Percentiles rank a stretch among this genome's conserved stretches.
Evolutionary conservation across 148 eudicot genomes (phyloP).

Genomic region (Nepenthes mirabilis): DNA sequence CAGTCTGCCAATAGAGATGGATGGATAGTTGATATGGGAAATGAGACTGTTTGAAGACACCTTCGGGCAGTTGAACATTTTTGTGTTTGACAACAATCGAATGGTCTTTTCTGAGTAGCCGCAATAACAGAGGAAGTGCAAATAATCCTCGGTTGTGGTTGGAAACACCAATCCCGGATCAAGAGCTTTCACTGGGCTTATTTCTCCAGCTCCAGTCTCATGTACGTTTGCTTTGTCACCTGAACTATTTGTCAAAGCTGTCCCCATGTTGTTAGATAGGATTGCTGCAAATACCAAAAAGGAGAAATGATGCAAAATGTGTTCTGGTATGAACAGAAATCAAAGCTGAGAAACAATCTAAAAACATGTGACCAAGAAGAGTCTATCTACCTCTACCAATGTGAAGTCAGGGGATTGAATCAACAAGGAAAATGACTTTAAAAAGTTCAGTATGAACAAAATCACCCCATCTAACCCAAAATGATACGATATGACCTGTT

Average conservation of each 20-base stretch:
- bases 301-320: background rate
- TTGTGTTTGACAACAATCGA: slow-evolving; percentile 23
- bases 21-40: slow-evolving; percentile 45
- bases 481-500: too few relatives aligned
- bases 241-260: slow-evolving; percentile 27
- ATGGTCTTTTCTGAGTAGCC: slow-evolving; percentile 31
- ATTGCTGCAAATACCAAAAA: slow-evolving; percentile 25
- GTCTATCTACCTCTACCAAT: too few relatives aligned
- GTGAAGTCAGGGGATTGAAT: too few relatives aligned
- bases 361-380: too few relatives aligned
- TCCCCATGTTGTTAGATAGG: slow-evolving; percentile 26
- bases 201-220: slow-evolving; percentile 45
- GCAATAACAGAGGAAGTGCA: slow-evolving; percentile 33
- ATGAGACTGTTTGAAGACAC: slow-evolving; percentile 20
- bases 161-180: slow-evolving; percentile 54
- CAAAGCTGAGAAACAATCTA: too few relatives aligned
- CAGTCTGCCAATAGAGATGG: slow-evolving; percentile 44
- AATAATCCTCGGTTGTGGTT: slow-evolving; percentile 33
- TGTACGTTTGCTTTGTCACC: slow-evolving; percentile 32
- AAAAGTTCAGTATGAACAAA: background rate
- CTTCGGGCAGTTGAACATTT: slow-evolving; percentile 30
- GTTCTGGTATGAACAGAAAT: too few relatives aligned
- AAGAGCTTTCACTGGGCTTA: slow-evolving; percentile 47
- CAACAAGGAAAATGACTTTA: background rate
- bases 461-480: too few relatives aligned